Conservation (phyloP, 2,329 filamentous ascomycete species). For the Paramyrothecium roridum region DNA sequence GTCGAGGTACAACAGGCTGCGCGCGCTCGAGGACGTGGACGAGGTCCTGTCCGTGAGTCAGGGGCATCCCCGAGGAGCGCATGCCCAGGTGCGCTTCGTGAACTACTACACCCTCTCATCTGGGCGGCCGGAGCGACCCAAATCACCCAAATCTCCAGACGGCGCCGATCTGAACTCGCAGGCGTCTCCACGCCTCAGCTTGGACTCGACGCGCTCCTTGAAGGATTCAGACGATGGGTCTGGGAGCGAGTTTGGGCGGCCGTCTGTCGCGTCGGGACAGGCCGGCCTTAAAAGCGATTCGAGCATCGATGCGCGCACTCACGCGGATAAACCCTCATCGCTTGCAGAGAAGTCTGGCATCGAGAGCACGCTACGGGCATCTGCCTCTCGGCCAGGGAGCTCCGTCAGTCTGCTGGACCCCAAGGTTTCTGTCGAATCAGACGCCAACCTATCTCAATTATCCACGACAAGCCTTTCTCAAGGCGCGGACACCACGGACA, state of each 20-base stretch:
- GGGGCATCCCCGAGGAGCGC: conserved; percentile 15
- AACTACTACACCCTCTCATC: conserved; percentile 91
- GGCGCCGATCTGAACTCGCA: not conserved
- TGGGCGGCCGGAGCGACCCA: conserved; percentile 57
- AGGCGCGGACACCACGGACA: conserved; percentile 7
- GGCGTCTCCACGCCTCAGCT: not conserved
- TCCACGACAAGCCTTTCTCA: not conserved
- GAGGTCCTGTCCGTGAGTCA: conserved; percentile 36
- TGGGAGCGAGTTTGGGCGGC: too few relatives aligned
- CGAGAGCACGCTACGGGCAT: too few relatives aligned
- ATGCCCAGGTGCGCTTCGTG: conserved; percentile 67
- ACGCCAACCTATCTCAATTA: too few relatives aligned
- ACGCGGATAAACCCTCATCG: too few relatives aligned
- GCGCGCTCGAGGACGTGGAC: conserved; percentile 69
- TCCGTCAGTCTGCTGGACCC: too few relatives aligned
- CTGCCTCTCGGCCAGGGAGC: too few relatives aligned
- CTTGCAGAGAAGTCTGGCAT: too few relatives aligned
- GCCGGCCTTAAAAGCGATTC: too few relatives aligned
- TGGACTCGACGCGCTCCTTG: not conserved
- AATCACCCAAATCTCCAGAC: conserved; percentile 5
- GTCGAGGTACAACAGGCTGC: conserved; percentile 64
- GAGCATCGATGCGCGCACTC: too few relatives aligned
- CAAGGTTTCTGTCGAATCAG: too few relatives aligned
- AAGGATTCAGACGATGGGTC: too few relatives aligned
- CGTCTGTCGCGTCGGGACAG: too few relatives aligned